Conservation (phyloP, 129 eudicot genomes). For the Helichrysum umbraculigerum region DNA sequence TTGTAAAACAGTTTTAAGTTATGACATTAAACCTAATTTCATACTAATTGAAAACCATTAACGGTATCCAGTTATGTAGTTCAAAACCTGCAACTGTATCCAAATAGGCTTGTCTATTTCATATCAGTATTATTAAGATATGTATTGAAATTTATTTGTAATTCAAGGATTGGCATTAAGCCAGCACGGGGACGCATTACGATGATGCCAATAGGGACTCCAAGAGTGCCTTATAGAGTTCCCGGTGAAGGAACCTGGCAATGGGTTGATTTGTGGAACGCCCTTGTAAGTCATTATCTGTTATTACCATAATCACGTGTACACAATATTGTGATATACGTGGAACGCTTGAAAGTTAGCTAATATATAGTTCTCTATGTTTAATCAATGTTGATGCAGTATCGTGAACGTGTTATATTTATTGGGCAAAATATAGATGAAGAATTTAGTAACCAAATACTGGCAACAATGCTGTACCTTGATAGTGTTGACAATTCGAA, state of each 20-base stretch:
- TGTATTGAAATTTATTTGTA: background rate
- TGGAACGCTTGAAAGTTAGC: background rate
- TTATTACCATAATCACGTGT: background rate
- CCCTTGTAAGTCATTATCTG: slow-evolving; percentile 61
- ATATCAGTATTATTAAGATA: too few relatives aligned
- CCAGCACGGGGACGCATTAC: slow-evolving; percentile 56
- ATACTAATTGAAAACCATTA: background rate
- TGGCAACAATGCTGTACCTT: slow-evolving; percentile 85
- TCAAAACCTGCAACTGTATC: too few relatives aligned
- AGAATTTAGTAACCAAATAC: slow-evolving; percentile 67
- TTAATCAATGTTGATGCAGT: slow-evolving; percentile 41
- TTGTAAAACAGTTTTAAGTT: too few relatives aligned
- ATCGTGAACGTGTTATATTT: slow-evolving; percentile 80
- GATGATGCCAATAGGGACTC: slow-evolving; percentile 92
- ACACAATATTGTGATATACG: background rate
- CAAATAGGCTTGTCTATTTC: background rate
- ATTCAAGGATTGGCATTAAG: slow-evolving; percentile 52
- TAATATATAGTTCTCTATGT: background rate
- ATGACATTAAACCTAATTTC: background rate
- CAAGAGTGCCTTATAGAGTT: slow-evolving; percentile 68
- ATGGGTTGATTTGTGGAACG: slow-evolving; percentile 92
- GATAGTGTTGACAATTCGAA: slow-evolving; percentile 64
- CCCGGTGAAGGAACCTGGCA: slow-evolving; percentile 70
- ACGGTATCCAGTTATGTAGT: too few relatives aligned
- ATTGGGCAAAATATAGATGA: slow-evolving; percentile 71